Conservation (phyloP, 805 yeast genomes). For the Kazachstania bromeliacearum region DNA sequence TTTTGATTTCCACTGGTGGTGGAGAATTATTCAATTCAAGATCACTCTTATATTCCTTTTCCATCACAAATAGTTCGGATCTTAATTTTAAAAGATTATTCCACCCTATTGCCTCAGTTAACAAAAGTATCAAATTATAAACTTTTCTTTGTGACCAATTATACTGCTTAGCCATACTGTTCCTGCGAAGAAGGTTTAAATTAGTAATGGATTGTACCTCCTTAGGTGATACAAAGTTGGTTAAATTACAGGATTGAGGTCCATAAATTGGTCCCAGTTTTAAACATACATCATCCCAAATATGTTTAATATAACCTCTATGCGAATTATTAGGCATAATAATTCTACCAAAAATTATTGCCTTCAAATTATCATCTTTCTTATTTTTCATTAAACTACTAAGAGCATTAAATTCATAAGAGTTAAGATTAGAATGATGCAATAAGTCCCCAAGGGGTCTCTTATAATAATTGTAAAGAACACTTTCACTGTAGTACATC, state of each 20-base stretch:
- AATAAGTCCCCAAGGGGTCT: slow-evolving; percentile 18
- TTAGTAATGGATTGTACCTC: slow-evolving; percentile 23
- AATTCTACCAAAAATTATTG: slow-evolving; percentile 24
- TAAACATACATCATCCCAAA: slow-evolving; percentile 21
- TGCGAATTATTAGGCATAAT: slow-evolving; percentile 23
- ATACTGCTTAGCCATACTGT: slow-evolving; percentile 20
- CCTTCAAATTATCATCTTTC: slow-evolving; percentile 20
- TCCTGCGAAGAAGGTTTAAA: slow-evolving; percentile 20
- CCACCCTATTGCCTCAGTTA: slow-evolving; percentile 75
- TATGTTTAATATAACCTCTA: slow-evolving; percentile 16
- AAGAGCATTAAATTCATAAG: slow-evolving; percentile 20
- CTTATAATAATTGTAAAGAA: slow-evolving; percentile 16
- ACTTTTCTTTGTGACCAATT: slow-evolving; percentile 33
- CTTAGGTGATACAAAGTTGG: slow-evolving; percentile 24
- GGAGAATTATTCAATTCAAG: not conserved
- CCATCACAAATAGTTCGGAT: slow-evolving; percentile 72
- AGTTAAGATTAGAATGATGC: slow-evolving; percentile 9
- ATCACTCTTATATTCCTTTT: slow-evolving; percentile 42
- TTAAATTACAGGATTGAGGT: slow-evolving; percentile 22
- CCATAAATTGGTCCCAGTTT: slow-evolving; percentile 28
- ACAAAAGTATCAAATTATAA: slow-evolving; percentile 60
- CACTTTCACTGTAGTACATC: slow-evolving; percentile 11
- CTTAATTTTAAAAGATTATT: slow-evolving; percentile 58
- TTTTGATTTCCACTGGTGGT: slow-evolving; percentile 15
- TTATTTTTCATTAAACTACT: slow-evolving; percentile 15